A percentile compares a stretch with the other conserved stretches of the same genome.
Evolutionary conservation across 179 eudicot genomes (phyloP).

Genomic region (Heliamphora pulchella): DNA sequence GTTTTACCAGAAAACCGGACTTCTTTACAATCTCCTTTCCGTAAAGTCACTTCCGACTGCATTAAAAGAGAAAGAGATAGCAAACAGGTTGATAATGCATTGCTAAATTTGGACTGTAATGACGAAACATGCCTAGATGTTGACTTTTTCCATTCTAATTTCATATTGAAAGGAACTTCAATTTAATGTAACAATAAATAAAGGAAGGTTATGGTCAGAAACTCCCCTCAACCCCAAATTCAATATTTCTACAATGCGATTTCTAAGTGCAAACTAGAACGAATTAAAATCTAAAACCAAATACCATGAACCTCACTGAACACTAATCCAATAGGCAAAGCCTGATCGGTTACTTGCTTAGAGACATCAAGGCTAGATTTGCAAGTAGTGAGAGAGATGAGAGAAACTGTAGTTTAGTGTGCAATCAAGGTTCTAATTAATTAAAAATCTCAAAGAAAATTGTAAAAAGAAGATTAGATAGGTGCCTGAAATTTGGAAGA

Average conservation of each 20-base stretch:
- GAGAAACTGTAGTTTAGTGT: too few relatives aligned
- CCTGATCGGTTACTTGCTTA: too few relatives aligned
- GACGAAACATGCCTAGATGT: neutral
- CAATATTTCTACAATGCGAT: neutral
- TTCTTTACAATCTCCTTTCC: constrained; percentile 52
- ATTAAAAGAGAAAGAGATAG: constrained; percentile 15
- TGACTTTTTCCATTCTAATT: neutral
- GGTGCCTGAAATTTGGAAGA: too few relatives aligned
- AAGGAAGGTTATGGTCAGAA: neutral
- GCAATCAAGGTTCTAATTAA: too few relatives aligned
- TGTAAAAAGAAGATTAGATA: too few relatives aligned
- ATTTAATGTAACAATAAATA: neutral
- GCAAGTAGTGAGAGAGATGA: too few relatives aligned
- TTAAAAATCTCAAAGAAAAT: too few relatives aligned
- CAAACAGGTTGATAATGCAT: neutral
- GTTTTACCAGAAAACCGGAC: constrained; percentile 56
- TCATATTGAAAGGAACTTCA: neutral
- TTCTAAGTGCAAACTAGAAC: neutral
- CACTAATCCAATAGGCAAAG: neutral
- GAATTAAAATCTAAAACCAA: neutral
- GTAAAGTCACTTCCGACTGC: constrained; percentile 51
- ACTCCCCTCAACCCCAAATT: neutral
- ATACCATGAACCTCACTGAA: neutral
- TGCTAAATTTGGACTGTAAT: neutral
- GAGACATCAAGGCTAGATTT: too few relatives aligned